Conservation (phyloP, 169 alveolate species). For the Hepatocystis sp. region DNA sequence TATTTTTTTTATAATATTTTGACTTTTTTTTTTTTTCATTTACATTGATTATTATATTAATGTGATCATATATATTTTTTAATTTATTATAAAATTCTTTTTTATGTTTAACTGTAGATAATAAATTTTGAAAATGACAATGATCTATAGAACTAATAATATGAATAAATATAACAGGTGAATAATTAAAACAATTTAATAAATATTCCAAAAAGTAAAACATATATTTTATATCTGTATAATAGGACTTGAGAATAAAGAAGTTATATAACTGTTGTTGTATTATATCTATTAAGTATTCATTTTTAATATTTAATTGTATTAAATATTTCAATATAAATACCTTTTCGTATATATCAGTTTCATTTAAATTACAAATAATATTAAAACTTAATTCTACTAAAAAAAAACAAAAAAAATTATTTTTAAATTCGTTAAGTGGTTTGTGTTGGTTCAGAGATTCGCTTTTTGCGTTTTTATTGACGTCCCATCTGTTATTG, state of each 20-base stretch:
- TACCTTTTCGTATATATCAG: slow-evolving; percentile 25
- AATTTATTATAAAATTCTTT: slow-evolving; percentile 6
- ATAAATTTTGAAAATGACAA: slow-evolving; percentile 16
- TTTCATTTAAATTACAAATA: slow-evolving; percentile 11
- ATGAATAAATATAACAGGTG: slow-evolving; percentile 15
- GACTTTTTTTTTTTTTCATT: background rate
- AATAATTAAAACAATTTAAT: slow-evolving; percentile 9
- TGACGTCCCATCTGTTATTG: background rate
- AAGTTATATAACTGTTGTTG: slow-evolving; percentile 31
- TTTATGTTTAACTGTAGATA: slow-evolving; percentile 1
- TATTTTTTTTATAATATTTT: background rate
- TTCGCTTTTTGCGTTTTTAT: background rate
- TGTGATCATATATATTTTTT: slow-evolving; percentile 36
- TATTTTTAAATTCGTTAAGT: slow-evolving; percentile 1
- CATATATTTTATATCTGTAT: slow-evolving; percentile 13
- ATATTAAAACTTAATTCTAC: slow-evolving; percentile 53
- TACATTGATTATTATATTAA: slow-evolving; percentile 25
- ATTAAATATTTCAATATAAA: slow-evolving; percentile 32
- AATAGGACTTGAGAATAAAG: slow-evolving; percentile 20
- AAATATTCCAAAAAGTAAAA: slow-evolving; percentile 46
- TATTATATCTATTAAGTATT: slow-evolving; percentile 45
- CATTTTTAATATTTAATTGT: slow-evolving; percentile 41
- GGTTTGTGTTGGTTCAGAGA: background rate
- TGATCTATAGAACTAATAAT: slow-evolving; percentile 12
- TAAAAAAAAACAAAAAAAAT: slow-evolving; percentile 23